Percentiles rank a stretch among this genome's conserved stretches.
Conservation (phyloP, 2,329 filamentous ascomycete genomes). For the Botryotinia narcissicola region DNA sequence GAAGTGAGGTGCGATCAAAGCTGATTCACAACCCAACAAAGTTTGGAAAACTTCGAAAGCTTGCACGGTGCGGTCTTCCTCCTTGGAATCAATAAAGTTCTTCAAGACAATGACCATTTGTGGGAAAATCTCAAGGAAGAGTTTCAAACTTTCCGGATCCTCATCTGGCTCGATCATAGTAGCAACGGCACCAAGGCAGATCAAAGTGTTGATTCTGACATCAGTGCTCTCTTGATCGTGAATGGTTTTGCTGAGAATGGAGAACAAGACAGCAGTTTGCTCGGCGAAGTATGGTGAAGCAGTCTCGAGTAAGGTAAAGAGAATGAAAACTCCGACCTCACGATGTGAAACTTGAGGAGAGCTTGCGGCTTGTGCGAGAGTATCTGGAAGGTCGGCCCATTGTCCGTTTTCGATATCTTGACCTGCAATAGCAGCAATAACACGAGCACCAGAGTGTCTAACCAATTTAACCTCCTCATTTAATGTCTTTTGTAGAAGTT, state of each 20-base stretch:
- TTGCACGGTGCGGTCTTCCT: conserved; percentile 86
- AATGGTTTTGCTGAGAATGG: conserved; percentile 82
- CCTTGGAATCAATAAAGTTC: conserved; percentile 71
- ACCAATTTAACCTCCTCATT: conserved; percentile 74
- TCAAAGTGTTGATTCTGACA: conserved; percentile 91
- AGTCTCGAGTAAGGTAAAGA: conserved; percentile 87
- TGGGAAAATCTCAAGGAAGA: conserved; percentile 79
- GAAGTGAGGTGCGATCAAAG: conserved; percentile 80
- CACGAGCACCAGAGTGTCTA: conserved; percentile 81
- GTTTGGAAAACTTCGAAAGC: conserved; percentile 97
- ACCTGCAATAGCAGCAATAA: conserved; percentile 83
- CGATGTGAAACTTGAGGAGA: conserved; percentile 74
- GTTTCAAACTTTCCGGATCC: conserved; percentile 67
- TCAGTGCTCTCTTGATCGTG: conserved; percentile 86
- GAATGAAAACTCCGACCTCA: conserved; percentile 88
- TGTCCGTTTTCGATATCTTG: conserved; percentile 84
- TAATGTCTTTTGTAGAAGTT: conserved; percentile 79
- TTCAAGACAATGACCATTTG: conserved; percentile 88
- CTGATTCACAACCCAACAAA: conserved; percentile 83
- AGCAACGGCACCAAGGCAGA: conserved; percentile 82
- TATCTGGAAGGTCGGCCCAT: conserved; percentile 76
- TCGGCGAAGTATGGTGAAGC: conserved; percentile 82
- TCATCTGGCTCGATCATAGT: conserved; percentile 87
- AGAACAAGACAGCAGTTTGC: conserved; percentile 75
- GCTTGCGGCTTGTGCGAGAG: conserved; percentile 75